Percentiles rank a stretch among this genome's conserved stretches.
phyloP scores from a whole-genome alignment of 2,329 filamentous ascomycete genomes.

The Penicillium sp. region DNA sequence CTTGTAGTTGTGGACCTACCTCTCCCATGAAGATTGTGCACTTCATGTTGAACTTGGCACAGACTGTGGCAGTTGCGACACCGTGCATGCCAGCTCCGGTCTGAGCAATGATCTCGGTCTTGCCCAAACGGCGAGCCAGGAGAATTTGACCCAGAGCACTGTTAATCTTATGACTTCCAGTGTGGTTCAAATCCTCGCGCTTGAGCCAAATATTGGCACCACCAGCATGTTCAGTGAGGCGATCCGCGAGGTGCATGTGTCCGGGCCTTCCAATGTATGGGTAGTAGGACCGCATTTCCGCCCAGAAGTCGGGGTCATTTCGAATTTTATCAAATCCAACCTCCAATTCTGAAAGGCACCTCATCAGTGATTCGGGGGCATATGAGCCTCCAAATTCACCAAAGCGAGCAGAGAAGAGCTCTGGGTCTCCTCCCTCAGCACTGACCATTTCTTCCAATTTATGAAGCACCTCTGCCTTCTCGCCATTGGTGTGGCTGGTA shows the following conservation, averaged over 20 bases:
- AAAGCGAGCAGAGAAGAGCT: slow-evolving; percentile 56
- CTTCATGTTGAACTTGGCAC: slow-evolving; percentile 94
- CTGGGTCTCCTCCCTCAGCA: too few species aligned
- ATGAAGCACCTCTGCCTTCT: too few species aligned
- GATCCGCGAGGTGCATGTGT: slow-evolving; percentile 80
- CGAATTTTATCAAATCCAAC: slow-evolving; percentile 81
- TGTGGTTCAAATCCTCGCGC: slow-evolving; percentile 94
- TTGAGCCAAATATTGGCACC: slow-evolving; percentile 97
- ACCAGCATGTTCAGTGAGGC: slow-evolving; percentile 80
- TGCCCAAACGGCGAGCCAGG: slow-evolving; percentile 81
- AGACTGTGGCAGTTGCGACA: slow-evolving; percentile 92
- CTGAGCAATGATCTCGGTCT: slow-evolving; percentile 95
- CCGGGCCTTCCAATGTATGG: slow-evolving; percentile 92
- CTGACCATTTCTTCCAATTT: too few species aligned
- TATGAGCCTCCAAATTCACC: slow-evolving; percentile 95
- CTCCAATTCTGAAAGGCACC: slow-evolving; percentile 84
- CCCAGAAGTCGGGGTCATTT: slow-evolving; percentile 87
- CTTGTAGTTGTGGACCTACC: slow-evolving; percentile 66
- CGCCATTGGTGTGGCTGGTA: too few species aligned
- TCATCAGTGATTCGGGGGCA: slow-evolving; percentile 95
- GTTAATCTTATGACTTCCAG: slow-evolving; percentile 97
- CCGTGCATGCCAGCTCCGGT: slow-evolving; percentile 97
- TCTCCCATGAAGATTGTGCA: slow-evolving; percentile 98
- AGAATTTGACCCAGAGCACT: slow-evolving; percentile 92
- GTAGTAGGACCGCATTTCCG: slow-evolving; percentile 89